phyloP scores from a whole-genome alignment of 163 green algal species.

The Scenedesmus sp. region DNA sequence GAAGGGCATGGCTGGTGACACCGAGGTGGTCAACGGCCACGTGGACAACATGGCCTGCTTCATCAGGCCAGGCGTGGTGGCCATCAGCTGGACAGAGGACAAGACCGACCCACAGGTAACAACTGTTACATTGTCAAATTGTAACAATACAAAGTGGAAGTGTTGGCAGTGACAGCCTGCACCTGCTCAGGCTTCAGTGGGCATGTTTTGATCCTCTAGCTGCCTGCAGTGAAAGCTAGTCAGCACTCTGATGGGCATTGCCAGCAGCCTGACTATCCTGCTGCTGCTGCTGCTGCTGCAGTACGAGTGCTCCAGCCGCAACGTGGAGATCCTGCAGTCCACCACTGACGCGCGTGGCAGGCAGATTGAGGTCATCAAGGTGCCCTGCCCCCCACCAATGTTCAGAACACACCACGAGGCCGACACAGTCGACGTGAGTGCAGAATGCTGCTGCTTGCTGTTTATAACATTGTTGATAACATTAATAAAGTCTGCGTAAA shows the following conservation, averaged over 20 bases:
- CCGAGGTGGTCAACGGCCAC: constrained; percentile 81
- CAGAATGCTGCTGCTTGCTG: not conserved
- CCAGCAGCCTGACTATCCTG: not conserved
- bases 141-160: not conserved
- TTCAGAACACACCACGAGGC: constrained; percentile 62
- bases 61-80: constrained; percentile 72
- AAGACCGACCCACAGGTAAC: constrained; percentile 70
- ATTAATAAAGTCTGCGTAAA: no score
- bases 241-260: no score
- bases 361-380: constrained; percentile 77
- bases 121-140: not conserved
- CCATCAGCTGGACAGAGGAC: constrained; percentile 87
- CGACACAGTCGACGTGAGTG: constrained; percentile 50
- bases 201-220: not conserved
- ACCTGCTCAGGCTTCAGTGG: not conserved
- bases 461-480: not conserved
- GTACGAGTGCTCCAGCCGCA: constrained; percentile 62
- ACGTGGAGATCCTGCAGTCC: constrained; percentile 66
- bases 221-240: not conserved
- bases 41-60: constrained; percentile 92
- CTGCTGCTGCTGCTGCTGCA: constrained; percentile 17
- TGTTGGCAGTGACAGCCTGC: not conserved
- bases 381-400: constrained; percentile 73
- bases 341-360: constrained; percentile 78
- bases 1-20: constrained; percentile 61